Evolutionary conservation across 306 rosid species (phyloP), one percentile per base, ranked within the genome.

Genomic region (Canavalia ensiformis): DNA sequence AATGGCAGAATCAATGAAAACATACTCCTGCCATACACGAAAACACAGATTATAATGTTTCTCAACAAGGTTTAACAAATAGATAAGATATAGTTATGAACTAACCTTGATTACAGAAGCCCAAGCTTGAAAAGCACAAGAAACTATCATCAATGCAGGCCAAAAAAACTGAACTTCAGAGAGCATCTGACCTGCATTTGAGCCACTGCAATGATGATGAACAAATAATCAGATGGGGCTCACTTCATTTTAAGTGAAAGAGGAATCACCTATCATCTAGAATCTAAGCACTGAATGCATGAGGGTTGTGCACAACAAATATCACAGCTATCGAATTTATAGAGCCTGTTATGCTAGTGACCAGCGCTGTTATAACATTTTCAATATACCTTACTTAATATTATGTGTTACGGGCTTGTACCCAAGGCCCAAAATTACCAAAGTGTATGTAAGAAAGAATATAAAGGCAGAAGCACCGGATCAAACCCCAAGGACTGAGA

Each of bases 21-120:
- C 83, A 63, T 79, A 88, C 69, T 94, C 97, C 97, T 94, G 91
- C 13, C 82, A 70, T 29, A 18, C 65, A 76, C 41, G 83, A 65
- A 81, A 84, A 52, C 18, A 51, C 72, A 76, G 59, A 63, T 76
- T 68, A 81, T 86, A 63, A 72, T 62, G 80, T 47, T 77, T 41
- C 55, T 49, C 39, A 75, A 12, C 68, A 74, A 80, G 59, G n/a
- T 57, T 76, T 74, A 35, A 74, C 86, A 7, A 72, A 60, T 78
- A 63, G 64, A 50, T 51, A 62, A 70, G 68, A 80, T 49, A 54
- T 77, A 28, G 72, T 74, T 39, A 56, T 59, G 52, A 47, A 58
- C 59, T 65, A 57, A 94, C 98, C 97, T 94, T 94, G 90, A 91
- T 88, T 44, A 94, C 86, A 34, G 97, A 94, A 84, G 97, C 97